Evolutionary conservation across 169 alveolate genomes (phyloP), one percentile per base, ranked within the genome.

Genomic region (Theileria sp.): DNA sequence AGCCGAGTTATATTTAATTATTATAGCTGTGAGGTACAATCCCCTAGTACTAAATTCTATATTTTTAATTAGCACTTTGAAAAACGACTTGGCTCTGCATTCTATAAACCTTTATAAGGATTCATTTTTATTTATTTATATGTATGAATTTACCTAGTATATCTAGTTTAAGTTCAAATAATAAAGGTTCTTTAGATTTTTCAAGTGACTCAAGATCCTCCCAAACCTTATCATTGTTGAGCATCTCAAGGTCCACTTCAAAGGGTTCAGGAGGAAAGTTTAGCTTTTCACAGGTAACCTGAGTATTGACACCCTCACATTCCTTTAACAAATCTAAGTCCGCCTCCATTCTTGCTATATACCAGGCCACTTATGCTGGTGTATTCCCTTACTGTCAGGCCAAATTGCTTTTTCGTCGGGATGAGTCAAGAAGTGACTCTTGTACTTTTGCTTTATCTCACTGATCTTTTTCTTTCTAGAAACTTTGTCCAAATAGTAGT

Each of bases 351-450:
- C 17, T 61, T 3, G 69, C 34, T 28, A 28, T 61, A 61, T 61
- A 28, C 44, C 8, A 3, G 94, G 94, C 86, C 92, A 91, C 21
- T 79, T 78, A 50, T 87, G 87, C 62, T 91, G 92, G 71, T 86
- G 71, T 44, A 91, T 66, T 23, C 94, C 94, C 56, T 91, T 91
- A 56, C 86, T 91, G 60, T 91, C 94, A 23, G 94, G 94, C 94
- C 94, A 91, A 62, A 91, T 10, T 28, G 61, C 69, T 36, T 91
- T 91, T 28, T 91, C 87, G 68, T 91, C 94, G n/a, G 94, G 93
- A 34, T 87, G 93, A 28, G 79, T 81, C 23, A 82, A 69, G 72
- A 87, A 91, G 81, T 91, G 94, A 38, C 78, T 82, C 67, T 91
- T 86, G 74, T 90, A 90, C 28, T 88, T 91, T 73, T 75, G 84